Evolutionary conservation across 192 early-diverging fungal species (phyloP).

Genomic region (Linnemannia exigua): DNA sequence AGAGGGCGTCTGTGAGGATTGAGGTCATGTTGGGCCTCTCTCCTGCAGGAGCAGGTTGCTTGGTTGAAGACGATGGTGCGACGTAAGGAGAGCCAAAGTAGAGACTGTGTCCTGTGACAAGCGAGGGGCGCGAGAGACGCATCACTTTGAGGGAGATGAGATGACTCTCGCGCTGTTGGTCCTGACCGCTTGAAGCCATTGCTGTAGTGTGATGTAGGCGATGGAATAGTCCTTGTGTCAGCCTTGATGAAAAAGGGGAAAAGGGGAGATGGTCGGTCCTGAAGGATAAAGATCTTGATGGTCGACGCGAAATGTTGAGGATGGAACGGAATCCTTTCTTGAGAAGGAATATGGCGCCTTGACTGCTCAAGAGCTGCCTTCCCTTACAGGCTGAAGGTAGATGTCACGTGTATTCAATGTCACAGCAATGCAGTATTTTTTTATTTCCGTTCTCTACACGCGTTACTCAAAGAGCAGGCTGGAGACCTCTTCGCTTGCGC

Average conservation of each 20-base stretch:
- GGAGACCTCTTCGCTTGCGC: conserved; percentile 42
- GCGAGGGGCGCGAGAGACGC: conserved; percentile 85
- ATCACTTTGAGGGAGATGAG: conserved; percentile 91
- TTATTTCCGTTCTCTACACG: background rate
- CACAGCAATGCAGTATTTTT: too few species aligned
- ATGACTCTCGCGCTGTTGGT: conserved; percentile 66
- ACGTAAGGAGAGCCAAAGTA: conserved; percentile 45
- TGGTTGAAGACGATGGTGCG: conserved; percentile 46
- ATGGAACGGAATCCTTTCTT: too few species aligned
- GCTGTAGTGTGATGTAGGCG: background rate
- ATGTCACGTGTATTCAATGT: background rate
- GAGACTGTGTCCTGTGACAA: conserved; percentile 65
- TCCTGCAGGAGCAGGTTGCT: background rate
- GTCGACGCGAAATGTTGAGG: background rate
- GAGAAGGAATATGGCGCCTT: background rate
- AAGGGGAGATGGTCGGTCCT: background rate
- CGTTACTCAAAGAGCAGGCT: conserved; percentile 13
- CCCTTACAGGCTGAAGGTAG: background rate
- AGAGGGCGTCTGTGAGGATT: conserved; percentile 57
- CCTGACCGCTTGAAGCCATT: conserved; percentile 46
- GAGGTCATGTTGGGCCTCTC: conserved; percentile 59
- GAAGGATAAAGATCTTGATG: background rate
- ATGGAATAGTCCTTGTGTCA: background rate
- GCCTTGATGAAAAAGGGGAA: background rate
- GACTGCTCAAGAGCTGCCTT: too few species aligned